Base-by-base conservation (phyloP, 164 flowering plant genomes). In the Magnolia officinalis region DNA sequence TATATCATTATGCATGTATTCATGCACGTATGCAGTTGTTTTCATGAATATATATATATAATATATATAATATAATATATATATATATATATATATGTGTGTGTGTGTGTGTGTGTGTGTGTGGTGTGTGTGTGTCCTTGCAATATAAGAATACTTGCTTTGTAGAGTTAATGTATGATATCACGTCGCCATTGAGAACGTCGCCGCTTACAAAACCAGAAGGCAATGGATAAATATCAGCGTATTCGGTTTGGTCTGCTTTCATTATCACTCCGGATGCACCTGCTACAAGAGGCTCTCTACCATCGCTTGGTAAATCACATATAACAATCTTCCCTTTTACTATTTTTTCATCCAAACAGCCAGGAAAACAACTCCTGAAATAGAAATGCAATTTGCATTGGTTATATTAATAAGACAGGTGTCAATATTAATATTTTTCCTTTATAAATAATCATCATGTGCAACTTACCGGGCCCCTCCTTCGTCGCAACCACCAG, bases 311-410 rank as follows among this genome's bases (percentile, higher is more conserved):
- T 29, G 78, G 1, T 0, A 0, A 18, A 49, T 87, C 92, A 66
- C 93, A 91, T 0, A 91, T 31, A 50, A 91, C 86, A 20, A 91
- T 86, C 80, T 84, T 88, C 1, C 88, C 92, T 51, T 78, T 81
- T 51, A 87, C 88, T 70, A 75, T 31, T 2, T 9, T 76, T 19
- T 50, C 2, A 45, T 87, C 82, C 78, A 90, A 63, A 6, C 87
- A 81, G 31, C 67, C 55, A 0, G 16, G 6, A 1, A 0, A 0
- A 74, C 95, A 90, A 55, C 20, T 78, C 81, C 92, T 89, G 78
- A 20, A 50, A 14, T 19, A 49, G 26, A 68, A 20, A 10, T 55
- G 61, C 13, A 16, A 10, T 13, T 55, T 2, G 11, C 11, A 0
- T 10, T 6, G 61, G 18, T 55, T 10, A 10, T 10, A 55, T 16